These are phyloP conservation scores for Darksidea phi DNA, from an alignment of 495 filamentous ascomycete species.

Conservation along the genomic window DNA sequence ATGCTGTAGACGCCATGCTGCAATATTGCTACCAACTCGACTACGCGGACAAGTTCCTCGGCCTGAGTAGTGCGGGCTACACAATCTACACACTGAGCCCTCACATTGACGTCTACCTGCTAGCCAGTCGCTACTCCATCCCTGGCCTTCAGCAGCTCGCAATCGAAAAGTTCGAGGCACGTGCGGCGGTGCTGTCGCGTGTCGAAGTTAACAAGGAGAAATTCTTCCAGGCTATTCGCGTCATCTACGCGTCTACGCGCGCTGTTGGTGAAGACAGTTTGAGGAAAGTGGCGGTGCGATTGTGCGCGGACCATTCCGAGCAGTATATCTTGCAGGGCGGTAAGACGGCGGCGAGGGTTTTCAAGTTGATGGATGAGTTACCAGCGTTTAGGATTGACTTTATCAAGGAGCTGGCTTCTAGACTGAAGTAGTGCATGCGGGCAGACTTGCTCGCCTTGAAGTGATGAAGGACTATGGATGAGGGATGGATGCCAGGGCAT, in stretches of 20 bases:
- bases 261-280: slow-evolving; percentile 2
- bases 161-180: slow-evolving; percentile 18
- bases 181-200: slow-evolving; percentile 9
- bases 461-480: no score
- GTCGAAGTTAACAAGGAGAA: slow-evolving; percentile 24
- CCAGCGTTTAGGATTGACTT: slow-evolving; percentile 21
- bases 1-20: slow-evolving; percentile 24
- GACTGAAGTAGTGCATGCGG: slow-evolving; percentile 3
- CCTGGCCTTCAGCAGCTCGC: slow-evolving; percentile 19
- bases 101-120: slow-evolving; percentile 19
- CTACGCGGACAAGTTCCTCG: slow-evolving; percentile 25
- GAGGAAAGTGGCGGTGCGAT: slow-evolving; percentile 3
- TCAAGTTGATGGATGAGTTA: slow-evolving; percentile 24
- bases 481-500: no score
- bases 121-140: slow-evolving; percentile 14
- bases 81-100: slow-evolving; percentile 19
- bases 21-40: slow-evolving; percentile 25
- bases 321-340: slow-evolving; percentile 17
- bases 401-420: slow-evolving; percentile 18
- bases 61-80: slow-evolving; percentile 22
- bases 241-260: slow-evolving; percentile 19
- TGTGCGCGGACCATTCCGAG: slow-evolving; percentile 18
- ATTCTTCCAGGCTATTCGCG: slow-evolving; percentile 23
- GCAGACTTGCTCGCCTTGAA: no score
- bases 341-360: slow-evolving; percentile 21